These are phyloP conservation scores for Polytolypa hystricis DNA, from an alignment of 2,329 filamentous ascomycete genomes.

Conservation along the genomic window DNA sequence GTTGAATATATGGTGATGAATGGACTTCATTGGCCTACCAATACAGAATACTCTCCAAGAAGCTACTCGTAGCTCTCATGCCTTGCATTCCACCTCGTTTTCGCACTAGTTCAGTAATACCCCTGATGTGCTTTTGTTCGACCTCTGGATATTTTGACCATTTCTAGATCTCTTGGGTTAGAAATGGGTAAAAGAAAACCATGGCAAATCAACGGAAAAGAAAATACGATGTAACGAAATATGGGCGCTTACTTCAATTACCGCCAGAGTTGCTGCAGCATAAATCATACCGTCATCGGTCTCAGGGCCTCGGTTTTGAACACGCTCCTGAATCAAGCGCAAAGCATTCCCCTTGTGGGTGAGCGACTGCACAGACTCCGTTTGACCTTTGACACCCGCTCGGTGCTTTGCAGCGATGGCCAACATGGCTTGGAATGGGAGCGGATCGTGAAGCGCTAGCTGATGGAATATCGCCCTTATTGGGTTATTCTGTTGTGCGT, in stretches of 20 bases:
- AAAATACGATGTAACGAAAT: neutral
- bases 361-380: conserved; percentile 22
- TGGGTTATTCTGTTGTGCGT: conserved; percentile 18
- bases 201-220: conserved; percentile 10
- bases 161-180: no score
- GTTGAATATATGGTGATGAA: neutral
- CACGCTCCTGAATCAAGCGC: conserved; percentile 20
- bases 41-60: conserved; percentile 23
- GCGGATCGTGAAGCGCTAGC: conserved; percentile 19
- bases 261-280: conserved; percentile 23
- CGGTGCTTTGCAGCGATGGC: conserved; percentile 24
- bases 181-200: no score
- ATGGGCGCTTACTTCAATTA: conserved; percentile 20
- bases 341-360: conserved; percentile 24
- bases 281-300: conserved; percentile 22
- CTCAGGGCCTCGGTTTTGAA: conserved; percentile 16
- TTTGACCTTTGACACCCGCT: conserved; percentile 21
- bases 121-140: conserved; percentile 21
- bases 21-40: conserved; percentile 14
- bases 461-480: conserved; percentile 22
- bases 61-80: conserved; percentile 17
- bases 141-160: conserved; percentile 23
- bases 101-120: conserved; percentile 19
- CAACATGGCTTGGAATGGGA: conserved; percentile 25
- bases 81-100: conserved; percentile 22